Evolutionary conservation across 2,329 filamentous ascomycete genomes (phyloP), one percentile per base, ranked within the genome.

Genomic region (Pleomassaria siparia): DNA sequence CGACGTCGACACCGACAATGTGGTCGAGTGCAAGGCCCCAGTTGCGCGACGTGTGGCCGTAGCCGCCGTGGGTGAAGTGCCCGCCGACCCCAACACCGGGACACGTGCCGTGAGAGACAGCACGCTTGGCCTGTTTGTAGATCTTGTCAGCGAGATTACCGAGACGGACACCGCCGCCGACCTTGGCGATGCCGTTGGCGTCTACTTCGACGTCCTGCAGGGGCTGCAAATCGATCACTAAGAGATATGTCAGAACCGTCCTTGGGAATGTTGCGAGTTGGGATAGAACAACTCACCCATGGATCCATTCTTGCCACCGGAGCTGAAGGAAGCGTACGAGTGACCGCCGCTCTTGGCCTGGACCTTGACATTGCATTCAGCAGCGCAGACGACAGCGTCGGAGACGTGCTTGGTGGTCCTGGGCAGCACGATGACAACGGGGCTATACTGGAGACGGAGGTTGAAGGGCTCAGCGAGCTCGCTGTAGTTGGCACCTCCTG

Each of bases 291-390:
- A 25, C 42, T 26, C 11, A 44, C 32, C 39, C 39, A 57, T 2
- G 33, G 44, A 24, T 32, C 76, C 77, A 47, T 80, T 68, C 55
- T 77, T 71, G 7, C 77, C 77, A 24, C 77, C 76, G 1, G 76
- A 71, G 3, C 75, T 76, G 49, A 74, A 75, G 0, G 74, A 76
- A 1, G 73, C 83, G 53, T 84, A 87, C 0, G 82, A 86, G 58
- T 87, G 84, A 0, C 84, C 84, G 3, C 84, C 84, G 1, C 81
- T 83, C 53, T 76, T 80, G 18, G 84, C 79, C 59, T 86, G 82
- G 0, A 86, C 81, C 53, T 80, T 79, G 43, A 80, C 65, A 5
- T 70, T 69, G 47, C 73, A 70, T 20, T 75, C 51, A 2, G 62
- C 71, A 4, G 83, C 84, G 59, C 83, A 86, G 42, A 78, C 76